A percentile compares a stretch with the other conserved stretches of the same genome.
Conservation (phyloP, 2,329 filamentous ascomycete species). For the Emergomyces orientalis region DNA sequence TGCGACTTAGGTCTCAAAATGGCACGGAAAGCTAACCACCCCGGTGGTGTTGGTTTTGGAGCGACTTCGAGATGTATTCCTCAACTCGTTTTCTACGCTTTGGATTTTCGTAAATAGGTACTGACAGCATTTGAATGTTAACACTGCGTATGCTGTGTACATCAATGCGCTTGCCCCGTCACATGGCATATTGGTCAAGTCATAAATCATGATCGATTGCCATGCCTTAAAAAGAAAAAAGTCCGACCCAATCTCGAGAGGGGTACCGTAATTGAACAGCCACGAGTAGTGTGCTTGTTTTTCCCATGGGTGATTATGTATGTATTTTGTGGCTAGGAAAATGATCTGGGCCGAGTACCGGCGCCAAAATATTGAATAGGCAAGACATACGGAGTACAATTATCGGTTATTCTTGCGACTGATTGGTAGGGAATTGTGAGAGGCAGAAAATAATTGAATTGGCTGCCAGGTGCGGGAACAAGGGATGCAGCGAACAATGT, state of each 20-base stretch:
- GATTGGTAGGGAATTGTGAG: background rate
- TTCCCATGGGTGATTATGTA: background rate
- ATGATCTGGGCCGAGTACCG: background rate
- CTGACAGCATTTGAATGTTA: slow-evolving; percentile 3
- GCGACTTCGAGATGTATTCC: background rate
- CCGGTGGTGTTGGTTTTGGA: background rate
- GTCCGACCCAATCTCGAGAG: background rate
- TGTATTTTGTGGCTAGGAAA: background rate
- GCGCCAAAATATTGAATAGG: slow-evolving; percentile 1
- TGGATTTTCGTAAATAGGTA: background rate
- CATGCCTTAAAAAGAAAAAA: slow-evolving; percentile 4
- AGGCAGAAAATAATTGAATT: slow-evolving; percentile 2
- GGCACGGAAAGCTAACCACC: background rate
- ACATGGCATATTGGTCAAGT: slow-evolving; percentile 6
- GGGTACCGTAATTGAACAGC: background rate
- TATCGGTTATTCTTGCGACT: background rate
- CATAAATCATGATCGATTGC: slow-evolving; percentile 4
- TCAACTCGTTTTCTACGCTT: slow-evolving; percentile 2
- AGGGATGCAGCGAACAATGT: slow-evolving; percentile 5
- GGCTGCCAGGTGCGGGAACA: slow-evolving; percentile 2
- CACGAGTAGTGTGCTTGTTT: background rate
- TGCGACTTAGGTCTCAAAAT: background rate
- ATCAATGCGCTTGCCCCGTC: slow-evolving; percentile 3
- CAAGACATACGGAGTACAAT: background rate
- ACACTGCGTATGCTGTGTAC: slow-evolving; percentile 3